These are phyloP conservation scores for Neospermospora avenae DNA, from an alignment of 2,329 filamentous ascomycete genomes.

Conservation along the genomic window DNA sequence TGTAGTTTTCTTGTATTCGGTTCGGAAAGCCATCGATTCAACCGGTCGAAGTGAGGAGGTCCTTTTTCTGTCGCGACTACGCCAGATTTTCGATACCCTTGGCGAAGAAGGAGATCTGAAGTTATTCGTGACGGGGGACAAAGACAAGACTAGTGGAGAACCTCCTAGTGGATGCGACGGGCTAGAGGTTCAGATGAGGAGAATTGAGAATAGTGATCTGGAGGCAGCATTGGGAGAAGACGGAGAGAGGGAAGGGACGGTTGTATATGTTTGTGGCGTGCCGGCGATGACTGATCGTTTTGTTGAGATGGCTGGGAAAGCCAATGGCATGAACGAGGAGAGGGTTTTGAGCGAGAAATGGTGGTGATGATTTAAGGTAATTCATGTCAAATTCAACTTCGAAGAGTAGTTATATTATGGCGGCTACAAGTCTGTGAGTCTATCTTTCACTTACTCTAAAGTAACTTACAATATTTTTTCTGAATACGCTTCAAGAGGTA, in stretches of 20 bases:
- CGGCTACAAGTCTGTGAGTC: too few relatives aligned
- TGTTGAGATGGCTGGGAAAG: conserved; percentile 40
- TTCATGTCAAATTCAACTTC: background rate
- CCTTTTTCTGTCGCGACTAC: conserved; percentile 51
- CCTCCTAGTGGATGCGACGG: conserved; percentile 7
- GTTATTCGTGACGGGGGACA: conserved; percentile 42
- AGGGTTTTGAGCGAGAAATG: conserved; percentile 59
- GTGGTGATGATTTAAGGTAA: conserved; percentile 46
- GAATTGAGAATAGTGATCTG: conserved; percentile 45
- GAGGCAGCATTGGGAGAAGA: conserved; percentile 38
- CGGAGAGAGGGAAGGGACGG: conserved; percentile 39
- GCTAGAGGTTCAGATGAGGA: conserved; percentile 37
- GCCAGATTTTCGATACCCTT: conserved; percentile 38
- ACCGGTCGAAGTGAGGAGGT: conserved; percentile 37
- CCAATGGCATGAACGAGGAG: conserved; percentile 43
- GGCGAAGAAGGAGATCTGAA: conserved; percentile 41
- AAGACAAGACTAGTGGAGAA: background rate
- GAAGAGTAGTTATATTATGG: too few relatives aligned
- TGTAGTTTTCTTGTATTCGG: conserved; percentile 28
- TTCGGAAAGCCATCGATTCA: conserved; percentile 29
- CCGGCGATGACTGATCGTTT: conserved; percentile 67
- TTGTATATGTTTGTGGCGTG: conserved; percentile 67
- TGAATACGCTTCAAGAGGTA: too few relatives aligned
- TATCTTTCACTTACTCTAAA: too few relatives aligned
- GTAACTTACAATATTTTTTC: too few relatives aligned